Base-by-base conservation (phyloP, 2,329 filamentous ascomycete genomes). In the Thielaviopsis punctulata region DNA sequence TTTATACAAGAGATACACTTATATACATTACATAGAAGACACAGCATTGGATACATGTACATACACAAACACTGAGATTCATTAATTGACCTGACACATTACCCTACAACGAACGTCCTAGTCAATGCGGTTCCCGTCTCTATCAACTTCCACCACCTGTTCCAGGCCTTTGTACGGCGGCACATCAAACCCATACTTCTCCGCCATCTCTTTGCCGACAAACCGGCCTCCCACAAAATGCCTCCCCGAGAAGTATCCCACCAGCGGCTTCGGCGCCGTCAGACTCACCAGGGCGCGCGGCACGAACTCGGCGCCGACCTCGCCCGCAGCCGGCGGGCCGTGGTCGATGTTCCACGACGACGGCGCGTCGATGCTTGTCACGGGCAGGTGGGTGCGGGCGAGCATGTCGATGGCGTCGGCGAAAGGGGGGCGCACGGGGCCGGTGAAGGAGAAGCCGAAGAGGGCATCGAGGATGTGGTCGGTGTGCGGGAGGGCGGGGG, bases 191-290 rank as follows among this genome's bases (percentile, higher is more conserved):
- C 79, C 78, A 68, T 94, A 98, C 68, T 92, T 95, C 59, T 83
- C 76, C 30, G 87, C 84, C 60, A 95, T 80, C 49, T 73, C 72
- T 51, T 79, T 77, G 19, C 84, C 79, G 61, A 98, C 74, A 62
- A 98, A 84, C 76, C 86, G 73, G 52, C 92, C 92, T 7, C 92
- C 92, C 52, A 98, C 66, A 62, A 96, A 98, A 70, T 98, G 92
- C 46, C 86, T 77, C 1, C 90, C 92, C 57, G 72, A 79, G 65
- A 95, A 98, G 64, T 80, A 79, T 65, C 82, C 84, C 6, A 87
- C 84, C 56, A 95, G 70, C 6, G 90, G 90, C 68, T 98, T 98
- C 2, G 92, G 88, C 9, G 92, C 92, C 47, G 90, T 95, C 62
- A 98, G 70, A 63, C 86, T 94, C 58, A 98, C 80, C 54, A 98